Evolutionary conservation across 2,329 filamentous ascomycete genomes (phyloP), one percentile per base, ranked within the genome.

Genomic region (Westerdykella ornata): DNA sequence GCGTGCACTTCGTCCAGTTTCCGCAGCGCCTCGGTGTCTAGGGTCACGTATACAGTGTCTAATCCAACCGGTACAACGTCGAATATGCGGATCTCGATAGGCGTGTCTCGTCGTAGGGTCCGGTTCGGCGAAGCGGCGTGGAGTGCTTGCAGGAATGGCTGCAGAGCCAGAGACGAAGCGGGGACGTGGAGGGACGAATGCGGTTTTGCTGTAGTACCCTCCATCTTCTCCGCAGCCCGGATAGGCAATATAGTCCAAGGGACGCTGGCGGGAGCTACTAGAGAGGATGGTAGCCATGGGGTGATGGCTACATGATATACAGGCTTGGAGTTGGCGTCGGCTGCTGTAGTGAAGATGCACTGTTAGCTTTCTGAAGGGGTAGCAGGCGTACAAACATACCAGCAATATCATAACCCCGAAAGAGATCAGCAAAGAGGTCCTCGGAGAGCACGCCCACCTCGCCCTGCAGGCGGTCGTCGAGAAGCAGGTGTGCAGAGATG

Each of bases 171-270:
- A 39, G 80, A 94, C 36, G 75, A 76, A 0, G 85, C 78, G 11
- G 85, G 84, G 54, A 90, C 84, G 46, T 89, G 82, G 30, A 96
- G 75, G 1, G 86, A 94, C 4, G 85, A 87, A 49, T 84, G 78
- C 14, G 85, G 77, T 33, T 68, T 47, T 54, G 57, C n/a, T 53
- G 64, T 41, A 67, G 70, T 40, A 6, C 46, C 41, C 12, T 62
- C 57, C 11, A 48, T 46, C 39, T 56, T 63, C 3, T 48, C 52
- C 2, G 56, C 45, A 3, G 74, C 72, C 16, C 74, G 74, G 44
- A 94, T 78, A 1, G 90, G 86, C 26, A 97, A 77, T 37, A 97
- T 78, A 6, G 88, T 88, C 92, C 92, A 98, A 35, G 77, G 75
- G 14, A 80, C 77, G 43, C 81, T 78, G 59, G 84, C 73, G 32